A percentile compares a stretch with the other conserved stretches of the same genome.
Conservation (phyloP, 2,329 filamentous ascomycete species). For the Paecilomyces variotii region DNA sequence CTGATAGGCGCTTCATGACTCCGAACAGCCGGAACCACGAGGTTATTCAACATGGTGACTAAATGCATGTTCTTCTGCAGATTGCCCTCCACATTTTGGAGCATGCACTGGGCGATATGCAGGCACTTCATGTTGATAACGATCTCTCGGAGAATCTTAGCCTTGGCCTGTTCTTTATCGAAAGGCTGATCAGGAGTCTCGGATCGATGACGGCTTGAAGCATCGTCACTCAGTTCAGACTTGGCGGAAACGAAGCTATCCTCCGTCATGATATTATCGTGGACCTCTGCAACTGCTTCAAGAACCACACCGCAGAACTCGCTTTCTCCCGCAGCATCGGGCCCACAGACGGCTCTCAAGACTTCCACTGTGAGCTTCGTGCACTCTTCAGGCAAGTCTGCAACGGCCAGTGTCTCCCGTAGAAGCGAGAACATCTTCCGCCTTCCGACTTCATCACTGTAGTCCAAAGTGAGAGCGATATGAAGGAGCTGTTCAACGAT, state of each 20-base stretch:
- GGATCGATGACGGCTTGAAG: constrained; percentile 38
- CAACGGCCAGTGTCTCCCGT: constrained; percentile 73
- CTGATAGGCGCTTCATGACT: constrained; percentile 88
- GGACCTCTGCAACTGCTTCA: constrained; percentile 91
- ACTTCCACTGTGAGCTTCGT: constrained; percentile 82
- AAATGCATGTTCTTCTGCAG: constrained; percentile 83
- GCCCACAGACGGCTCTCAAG: constrained; percentile 71
- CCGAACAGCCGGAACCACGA: constrained; percentile 89
- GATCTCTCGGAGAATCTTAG: constrained; percentile 66
- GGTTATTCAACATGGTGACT: constrained; percentile 96
- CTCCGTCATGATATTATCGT: constrained; percentile 74
- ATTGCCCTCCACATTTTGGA: constrained; percentile 82
- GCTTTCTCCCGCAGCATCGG: constrained; percentile 42
- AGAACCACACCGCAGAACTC: constrained; percentile 54
- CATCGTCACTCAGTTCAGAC: constrained; percentile 67
- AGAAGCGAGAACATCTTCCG: constrained; percentile 93
- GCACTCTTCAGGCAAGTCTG: constrained; percentile 83
- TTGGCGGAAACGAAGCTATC: constrained; percentile 91
- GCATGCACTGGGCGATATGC: constrained; percentile 94
- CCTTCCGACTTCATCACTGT: constrained; percentile 92
- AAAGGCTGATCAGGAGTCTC: constrained; percentile 42
- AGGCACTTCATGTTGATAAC: constrained; percentile 98
- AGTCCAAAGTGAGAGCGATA: constrained; percentile 85
- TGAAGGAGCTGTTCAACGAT: constrained; percentile 91
- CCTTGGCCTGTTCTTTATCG: constrained; percentile 57